Percentiles rank a stretch among this genome's conserved stretches.
These are phyloP conservation scores for Coniella lustricola DNA, from an alignment of 2,329 filamentous ascomycete genomes.

Conservation along the genomic window DNA sequence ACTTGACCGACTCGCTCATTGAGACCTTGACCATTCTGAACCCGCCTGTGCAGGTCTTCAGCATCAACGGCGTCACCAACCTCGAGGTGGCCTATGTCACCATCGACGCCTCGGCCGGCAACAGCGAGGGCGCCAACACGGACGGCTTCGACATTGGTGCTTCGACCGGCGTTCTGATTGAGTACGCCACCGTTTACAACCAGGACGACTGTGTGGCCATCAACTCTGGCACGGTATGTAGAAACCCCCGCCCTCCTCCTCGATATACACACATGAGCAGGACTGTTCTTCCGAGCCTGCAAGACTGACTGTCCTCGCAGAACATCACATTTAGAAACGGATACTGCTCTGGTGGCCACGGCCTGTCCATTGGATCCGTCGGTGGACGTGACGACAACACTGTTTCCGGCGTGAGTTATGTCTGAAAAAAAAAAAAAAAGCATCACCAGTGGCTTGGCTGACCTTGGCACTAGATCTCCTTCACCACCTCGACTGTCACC, in stretches of 20 bases:
- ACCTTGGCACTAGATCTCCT: too few species aligned
- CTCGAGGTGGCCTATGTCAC: slow-evolving; percentile 29
- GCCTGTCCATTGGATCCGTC: slow-evolving; percentile 36
- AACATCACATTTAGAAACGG: slow-evolving; percentile 41
- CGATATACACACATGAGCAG: background rate
- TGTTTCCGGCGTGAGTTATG: slow-evolving; percentile 44
- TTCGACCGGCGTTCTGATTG: slow-evolving; percentile 43
- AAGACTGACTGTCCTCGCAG: slow-evolving; percentile 6
- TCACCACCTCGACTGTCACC: slow-evolving; percentile 39
- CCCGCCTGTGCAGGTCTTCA: slow-evolving; percentile 36
- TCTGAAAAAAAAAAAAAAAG: too few species aligned
- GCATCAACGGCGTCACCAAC: slow-evolving; percentile 30
- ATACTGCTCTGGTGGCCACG: slow-evolving; percentile 37
- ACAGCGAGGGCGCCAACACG: slow-evolving; percentile 39
- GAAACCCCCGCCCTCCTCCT: too few species aligned
- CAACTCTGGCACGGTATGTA: slow-evolving; percentile 39
- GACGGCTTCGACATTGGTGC: slow-evolving; percentile 52
- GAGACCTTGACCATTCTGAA: slow-evolving; percentile 33
- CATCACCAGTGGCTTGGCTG: too few species aligned
- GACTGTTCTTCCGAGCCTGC: too few species aligned
- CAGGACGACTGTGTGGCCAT: slow-evolving; percentile 56
- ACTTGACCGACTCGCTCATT: slow-evolving; percentile 30
- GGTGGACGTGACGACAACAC: slow-evolving; percentile 43
- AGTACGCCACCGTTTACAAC: slow-evolving; percentile 47
- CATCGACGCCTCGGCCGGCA: slow-evolving; percentile 32